A percentile compares a stretch with the other conserved stretches of the same genome.
These are phyloP conservation scores for Saccharum hybrid DNA, from an alignment of 202 grass and related monocot genomes.

Conservation along the genomic window DNA sequence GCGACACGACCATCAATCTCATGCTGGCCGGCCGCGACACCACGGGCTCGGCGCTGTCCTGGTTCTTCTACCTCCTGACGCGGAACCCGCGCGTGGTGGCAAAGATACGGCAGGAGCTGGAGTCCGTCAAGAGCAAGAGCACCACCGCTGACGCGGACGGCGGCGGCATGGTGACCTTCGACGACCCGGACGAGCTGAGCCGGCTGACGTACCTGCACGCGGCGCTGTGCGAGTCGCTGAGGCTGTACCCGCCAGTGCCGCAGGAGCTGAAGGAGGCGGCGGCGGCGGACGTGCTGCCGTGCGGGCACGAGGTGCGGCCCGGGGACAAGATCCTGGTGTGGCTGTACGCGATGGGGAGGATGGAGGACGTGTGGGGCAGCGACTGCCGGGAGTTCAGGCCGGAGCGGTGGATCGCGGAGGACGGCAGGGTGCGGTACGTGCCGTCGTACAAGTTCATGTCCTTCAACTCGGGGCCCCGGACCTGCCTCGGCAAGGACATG, in stretches of 20 bases:
- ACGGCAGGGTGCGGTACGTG: constrained; percentile 59
- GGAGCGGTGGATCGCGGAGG: constrained; percentile 71
- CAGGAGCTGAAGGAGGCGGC: constrained; percentile 66
- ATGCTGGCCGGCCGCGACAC: constrained; percentile 88
- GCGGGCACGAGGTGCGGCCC: constrained; percentile 50
- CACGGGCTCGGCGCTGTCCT: constrained; percentile 72
- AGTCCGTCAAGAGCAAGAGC: constrained; percentile 29
- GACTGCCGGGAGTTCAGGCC: constrained; percentile 82
- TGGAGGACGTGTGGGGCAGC: constrained; percentile 71
- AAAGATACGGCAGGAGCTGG: constrained; percentile 63
- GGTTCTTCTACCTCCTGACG: constrained; percentile 80
- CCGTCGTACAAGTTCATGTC: constrained; percentile 80
- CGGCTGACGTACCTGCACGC: constrained; percentile 70
- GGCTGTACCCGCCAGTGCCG: constrained; percentile 83
- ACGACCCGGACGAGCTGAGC: constrained; percentile 54
- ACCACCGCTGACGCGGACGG: background rate
- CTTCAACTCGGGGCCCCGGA: constrained; percentile 78
- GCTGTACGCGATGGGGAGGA: constrained; percentile 75
- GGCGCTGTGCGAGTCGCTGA: constrained; percentile 69
- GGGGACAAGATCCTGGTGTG: constrained; percentile 61
- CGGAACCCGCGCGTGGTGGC: constrained; percentile 45
- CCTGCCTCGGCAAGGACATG: constrained; percentile 84
- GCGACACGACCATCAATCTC: constrained; percentile 75
- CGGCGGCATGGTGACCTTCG: constrained; percentile 47
- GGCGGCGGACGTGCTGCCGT: constrained; percentile 59